Conservation (phyloP, 2,329 filamentous ascomycete genomes). For the Chaetothyriales sp. region DNA sequence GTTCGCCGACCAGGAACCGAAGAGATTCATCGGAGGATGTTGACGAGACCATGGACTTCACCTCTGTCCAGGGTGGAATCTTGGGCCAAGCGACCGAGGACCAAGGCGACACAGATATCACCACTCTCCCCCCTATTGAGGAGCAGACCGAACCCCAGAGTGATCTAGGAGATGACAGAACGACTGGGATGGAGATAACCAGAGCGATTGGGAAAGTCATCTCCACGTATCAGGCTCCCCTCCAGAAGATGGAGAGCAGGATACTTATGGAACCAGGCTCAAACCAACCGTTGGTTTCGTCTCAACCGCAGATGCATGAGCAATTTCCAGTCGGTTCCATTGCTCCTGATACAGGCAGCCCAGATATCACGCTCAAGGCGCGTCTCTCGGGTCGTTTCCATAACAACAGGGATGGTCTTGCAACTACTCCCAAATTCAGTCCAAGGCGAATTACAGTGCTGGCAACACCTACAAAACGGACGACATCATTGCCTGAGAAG, state of each 20-base stretch:
- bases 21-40: constrained; percentile 26
- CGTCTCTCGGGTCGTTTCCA: constrained; percentile 34
- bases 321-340: constrained; percentile 20
- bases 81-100: constrained; percentile 24
- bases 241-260: constrained; percentile 47
- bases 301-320: constrained; percentile 1
- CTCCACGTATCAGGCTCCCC: constrained; percentile 20
- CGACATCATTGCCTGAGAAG: constrained; percentile 38
- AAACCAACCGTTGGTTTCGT: neutral
- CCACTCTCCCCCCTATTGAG: constrained; percentile 26
- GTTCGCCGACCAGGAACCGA: constrained; percentile 15
- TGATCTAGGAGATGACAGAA: constrained; percentile 29
- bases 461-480: constrained; percentile 22
- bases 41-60: constrained; percentile 42
- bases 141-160: constrained; percentile 24
- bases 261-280: constrained; percentile 48
- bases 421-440: constrained; percentile 23
- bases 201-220: constrained; percentile 49
- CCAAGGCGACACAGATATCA: constrained; percentile 26
- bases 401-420: constrained; percentile 29
- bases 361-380: constrained; percentile 38
- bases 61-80: constrained; percentile 38
- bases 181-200: constrained; percentile 54
- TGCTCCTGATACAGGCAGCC: constrained; percentile 38
- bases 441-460: constrained; percentile 11